Percentiles rank a stretch among this genome's conserved stretches.
phyloP scores from a whole-genome alignment of 495 filamentous ascomycete species.

The Xylaria palmicola region DNA sequence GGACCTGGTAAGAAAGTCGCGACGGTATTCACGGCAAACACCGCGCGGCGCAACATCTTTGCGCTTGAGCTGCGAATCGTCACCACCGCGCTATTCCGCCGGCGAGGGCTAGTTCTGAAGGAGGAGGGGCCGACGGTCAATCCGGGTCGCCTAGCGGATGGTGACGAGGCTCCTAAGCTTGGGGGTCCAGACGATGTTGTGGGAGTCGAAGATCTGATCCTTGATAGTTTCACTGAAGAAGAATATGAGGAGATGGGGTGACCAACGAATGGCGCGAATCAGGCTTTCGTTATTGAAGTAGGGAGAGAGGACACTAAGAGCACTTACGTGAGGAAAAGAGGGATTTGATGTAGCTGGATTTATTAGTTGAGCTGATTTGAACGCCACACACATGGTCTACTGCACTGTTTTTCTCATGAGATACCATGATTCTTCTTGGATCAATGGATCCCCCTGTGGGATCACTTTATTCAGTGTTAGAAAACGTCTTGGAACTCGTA shows the following conservation, averaged over 20 bases:
- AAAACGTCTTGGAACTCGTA: no score
- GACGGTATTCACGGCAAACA: not conserved
- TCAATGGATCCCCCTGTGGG: no score
- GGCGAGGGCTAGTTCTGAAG: not conserved
- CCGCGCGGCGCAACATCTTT: not conserved
- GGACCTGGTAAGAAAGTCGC: not conserved
- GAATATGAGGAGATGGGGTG: not conserved
- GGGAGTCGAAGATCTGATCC: not conserved
- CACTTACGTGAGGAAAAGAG: no score
- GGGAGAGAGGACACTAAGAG: no score
- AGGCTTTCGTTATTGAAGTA: no score
- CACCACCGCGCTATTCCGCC: not conserved
- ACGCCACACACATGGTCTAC: no score
- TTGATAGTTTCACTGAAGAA: not conserved
- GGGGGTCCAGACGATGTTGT: not conserved
- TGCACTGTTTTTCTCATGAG: no score
- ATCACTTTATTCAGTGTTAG: no score
- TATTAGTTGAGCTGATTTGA: no score
- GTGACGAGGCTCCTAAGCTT: not conserved
- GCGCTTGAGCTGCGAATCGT: not conserved
- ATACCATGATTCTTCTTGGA: no score
- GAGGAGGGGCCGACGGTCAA: not conserved
- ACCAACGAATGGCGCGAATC: no score
- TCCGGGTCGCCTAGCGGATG: not conserved
- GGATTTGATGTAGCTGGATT: no score